phyloP scores from a whole-genome alignment of 2,329 filamentous ascomycete species.

The Rasamsonia emersonii region DNA sequence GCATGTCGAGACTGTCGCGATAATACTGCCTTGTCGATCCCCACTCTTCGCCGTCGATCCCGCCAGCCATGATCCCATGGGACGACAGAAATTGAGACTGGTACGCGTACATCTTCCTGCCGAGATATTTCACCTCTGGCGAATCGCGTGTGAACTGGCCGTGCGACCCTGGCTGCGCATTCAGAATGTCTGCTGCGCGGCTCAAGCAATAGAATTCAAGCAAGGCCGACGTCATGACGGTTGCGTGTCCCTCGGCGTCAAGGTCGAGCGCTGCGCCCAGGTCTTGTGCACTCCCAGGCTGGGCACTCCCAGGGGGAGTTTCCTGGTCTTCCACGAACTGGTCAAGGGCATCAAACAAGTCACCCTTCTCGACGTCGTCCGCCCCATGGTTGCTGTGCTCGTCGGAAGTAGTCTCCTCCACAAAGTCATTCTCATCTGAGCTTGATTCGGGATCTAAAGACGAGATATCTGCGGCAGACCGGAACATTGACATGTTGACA shows the following conservation, averaged over 20 bases:
- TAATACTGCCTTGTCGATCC: slow-evolving; percentile 31
- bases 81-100: slow-evolving; percentile 35
- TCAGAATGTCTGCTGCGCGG: slow-evolving; percentile 37
- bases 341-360: slow-evolving; percentile 4
- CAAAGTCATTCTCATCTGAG: slow-evolving; percentile 17
- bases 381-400: slow-evolving; percentile 1
- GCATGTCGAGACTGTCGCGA: slow-evolving; percentile 34
- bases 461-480: slow-evolving; percentile 28
- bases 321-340: slow-evolving; percentile 4
- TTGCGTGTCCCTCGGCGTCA: slow-evolving; percentile 29
- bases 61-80: slow-evolving; percentile 32
- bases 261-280: slow-evolving; percentile 15
- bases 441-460: slow-evolving; percentile 27
- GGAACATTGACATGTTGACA: slow-evolving; percentile 32
- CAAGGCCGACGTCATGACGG: slow-evolving; percentile 35
- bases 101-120: slow-evolving; percentile 31
- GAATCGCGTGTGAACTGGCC: slow-evolving; percentile 31
- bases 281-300: slow-evolving; percentile 10
- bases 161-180: slow-evolving; percentile 26
- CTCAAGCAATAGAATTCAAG: slow-evolving; percentile 38
- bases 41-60: slow-evolving; percentile 31
- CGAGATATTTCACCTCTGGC: slow-evolving; percentile 34
- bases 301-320: slow-evolving; percentile 13
- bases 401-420: slow-evolving; percentile 6
- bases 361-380: not conserved